Evolutionary conservation across 805 yeast genomes (phyloP).

Genomic region (Candida sithepensis): DNA sequence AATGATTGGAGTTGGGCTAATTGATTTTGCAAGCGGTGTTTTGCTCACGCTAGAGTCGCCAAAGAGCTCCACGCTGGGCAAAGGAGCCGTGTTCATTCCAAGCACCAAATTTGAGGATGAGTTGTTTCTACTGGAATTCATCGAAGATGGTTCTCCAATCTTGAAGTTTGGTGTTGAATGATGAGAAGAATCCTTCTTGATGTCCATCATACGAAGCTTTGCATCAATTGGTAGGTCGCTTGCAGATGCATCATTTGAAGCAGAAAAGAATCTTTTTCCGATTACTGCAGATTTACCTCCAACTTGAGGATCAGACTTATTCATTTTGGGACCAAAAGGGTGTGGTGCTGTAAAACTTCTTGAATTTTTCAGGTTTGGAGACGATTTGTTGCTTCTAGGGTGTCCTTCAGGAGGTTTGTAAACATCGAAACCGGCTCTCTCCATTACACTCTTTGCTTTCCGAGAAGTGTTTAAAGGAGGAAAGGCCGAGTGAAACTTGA

Average conservation of each 20-base stretch:
- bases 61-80: not conserved
- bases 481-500: constrained; percentile 50
- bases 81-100: not conserved
- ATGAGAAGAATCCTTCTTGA: not conserved
- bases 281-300: not conserved
- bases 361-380: constrained; percentile 8
- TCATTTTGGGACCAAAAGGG: constrained; percentile 4
- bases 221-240: constrained; percentile 5
- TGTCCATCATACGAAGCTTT: not conserved
- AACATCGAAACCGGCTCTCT: constrained; percentile 78
- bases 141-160: not conserved
- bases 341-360: constrained; percentile 24
- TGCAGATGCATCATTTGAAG: constrained; percentile 6
- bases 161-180: not conserved
- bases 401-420: constrained; percentile 32
- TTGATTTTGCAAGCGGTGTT: not conserved
- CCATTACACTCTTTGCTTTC: constrained; percentile 66
- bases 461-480: constrained; percentile 67
- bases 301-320: constrained; percentile 14
- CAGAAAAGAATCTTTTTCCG: constrained; percentile 6
- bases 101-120: not conserved
- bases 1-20: not conserved
- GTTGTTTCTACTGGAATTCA: not conserved
- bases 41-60: not conserved
- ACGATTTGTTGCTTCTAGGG: constrained; percentile 7